Conservation (phyloP, 2,329 filamentous ascomycete genomes). For the Epichloe gansuensis region DNA sequence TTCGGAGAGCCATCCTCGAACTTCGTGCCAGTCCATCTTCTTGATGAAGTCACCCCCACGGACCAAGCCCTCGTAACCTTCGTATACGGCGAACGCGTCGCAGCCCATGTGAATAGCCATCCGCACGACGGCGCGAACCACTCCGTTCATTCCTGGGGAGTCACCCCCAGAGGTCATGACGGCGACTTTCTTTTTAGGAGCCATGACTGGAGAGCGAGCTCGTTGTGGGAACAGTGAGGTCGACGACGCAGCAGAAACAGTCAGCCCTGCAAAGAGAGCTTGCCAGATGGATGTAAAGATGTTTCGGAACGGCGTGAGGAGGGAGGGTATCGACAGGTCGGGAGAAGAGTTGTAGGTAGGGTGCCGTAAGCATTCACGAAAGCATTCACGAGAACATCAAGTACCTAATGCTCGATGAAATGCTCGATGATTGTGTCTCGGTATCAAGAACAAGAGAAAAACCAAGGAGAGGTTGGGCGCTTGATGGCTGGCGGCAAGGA, state of each 20-base stretch:
- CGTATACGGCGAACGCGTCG: slow-evolving; percentile 71
- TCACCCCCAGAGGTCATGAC: slow-evolving; percentile 90
- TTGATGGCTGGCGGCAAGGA: not conserved
- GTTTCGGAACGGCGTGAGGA: slow-evolving; percentile 14
- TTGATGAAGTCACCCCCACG: slow-evolving; percentile 78
- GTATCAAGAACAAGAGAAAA: no score
- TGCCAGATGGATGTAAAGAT: slow-evolving; percentile 17
- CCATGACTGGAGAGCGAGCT: slow-evolving; percentile 23
- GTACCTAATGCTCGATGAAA: not conserved
- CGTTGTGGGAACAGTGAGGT: slow-evolving; percentile 8
- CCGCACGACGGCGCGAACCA: slow-evolving; percentile 79
- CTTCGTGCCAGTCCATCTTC: slow-evolving; percentile 83
- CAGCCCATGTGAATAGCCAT: slow-evolving; percentile 78
- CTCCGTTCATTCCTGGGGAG: slow-evolving; percentile 88
- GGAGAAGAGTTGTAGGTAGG: slow-evolving; percentile 15
- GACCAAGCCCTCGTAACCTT: slow-evolving; percentile 93
- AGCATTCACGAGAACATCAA: slow-evolving; percentile 13
- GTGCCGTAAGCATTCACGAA: slow-evolving; percentile 15
- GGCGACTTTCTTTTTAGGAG: slow-evolving; percentile 56
- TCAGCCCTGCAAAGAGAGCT: slow-evolving; percentile 10
- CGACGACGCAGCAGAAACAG: slow-evolving; percentile 3
- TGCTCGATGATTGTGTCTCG: no score
- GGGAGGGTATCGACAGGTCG: slow-evolving; percentile 18
- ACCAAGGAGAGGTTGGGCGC: not conserved
- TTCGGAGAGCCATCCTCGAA: slow-evolving; percentile 85